Evolutionary conservation across 108 stramenopile species (phyloP), one percentile per base, ranked within the genome.

Genomic region (Nitzschia sp.): DNA sequence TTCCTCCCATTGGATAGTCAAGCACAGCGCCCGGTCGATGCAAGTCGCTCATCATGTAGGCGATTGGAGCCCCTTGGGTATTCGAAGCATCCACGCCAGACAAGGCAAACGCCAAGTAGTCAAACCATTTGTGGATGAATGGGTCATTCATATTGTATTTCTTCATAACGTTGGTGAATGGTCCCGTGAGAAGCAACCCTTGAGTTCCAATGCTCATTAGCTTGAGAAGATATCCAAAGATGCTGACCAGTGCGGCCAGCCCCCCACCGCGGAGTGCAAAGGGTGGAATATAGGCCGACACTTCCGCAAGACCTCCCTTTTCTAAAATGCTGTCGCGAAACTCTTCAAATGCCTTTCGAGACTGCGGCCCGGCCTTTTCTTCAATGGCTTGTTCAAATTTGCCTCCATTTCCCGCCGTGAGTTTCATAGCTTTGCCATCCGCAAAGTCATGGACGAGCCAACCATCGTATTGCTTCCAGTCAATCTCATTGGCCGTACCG

Each of bases 41-140:
- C 54, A 96, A 74, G 66, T 95, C 95, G n/a, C 76, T 71, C 80
- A 95, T 84, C 78, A 90, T 97, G 71, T 97, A 97, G n/a, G 90
- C 87, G 49, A 97, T 86, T 3, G 94, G 86, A 0, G 96, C 96
- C 8, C 90, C 89, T 67, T 92, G 91, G 1, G 96, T 96, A 26
- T 91, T 86, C 1, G 87, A 86, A 6, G 94, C 94, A 53, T 88
- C 85, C 18, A 90, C 72, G 38, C 96, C 96, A 0, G 88, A 90
- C 3, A 96, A 66, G 0, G 93, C 92, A 76, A 96, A 88, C 0
- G 92, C 86, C 54, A 91, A 77, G 64, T 92, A 92, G 42, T 92
- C 88, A 66, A 92, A 92, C 86, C 85, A 91, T 46, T 84, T 81
- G 25, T 70, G 61, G 17, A 82, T 53, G 47, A 91, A 91, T 18